These are phyloP conservation scores for Coemansia aciculifera DNA, from an alignment of 192 early-diverging fungal species.

Conservation along the genomic window DNA sequence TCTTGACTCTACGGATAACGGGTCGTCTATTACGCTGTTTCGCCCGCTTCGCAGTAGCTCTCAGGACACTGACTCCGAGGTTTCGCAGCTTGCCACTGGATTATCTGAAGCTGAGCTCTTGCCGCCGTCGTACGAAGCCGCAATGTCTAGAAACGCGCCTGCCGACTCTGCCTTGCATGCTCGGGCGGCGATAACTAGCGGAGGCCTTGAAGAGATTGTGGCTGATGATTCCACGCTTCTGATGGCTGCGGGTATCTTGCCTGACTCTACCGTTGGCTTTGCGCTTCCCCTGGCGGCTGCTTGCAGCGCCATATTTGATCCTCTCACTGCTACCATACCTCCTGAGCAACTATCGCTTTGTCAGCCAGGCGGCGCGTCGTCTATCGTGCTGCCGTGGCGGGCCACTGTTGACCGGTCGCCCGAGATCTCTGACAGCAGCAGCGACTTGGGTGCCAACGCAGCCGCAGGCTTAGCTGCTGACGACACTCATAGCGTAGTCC, in stretches of 20 bases:
- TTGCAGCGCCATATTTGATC: constrained; percentile 1
- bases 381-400: background rate
- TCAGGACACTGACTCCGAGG: background rate
- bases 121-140: constrained; percentile 28
- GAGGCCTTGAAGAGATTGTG: background rate
- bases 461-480: background rate
- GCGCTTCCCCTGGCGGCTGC: constrained; percentile 1
- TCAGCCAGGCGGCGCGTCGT: background rate
- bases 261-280: constrained; percentile 21
- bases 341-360: background rate
- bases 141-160: constrained; percentile 3
- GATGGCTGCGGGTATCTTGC: constrained; percentile 23
- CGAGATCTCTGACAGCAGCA: constrained; percentile 1
- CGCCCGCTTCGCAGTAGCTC: constrained; percentile 5
- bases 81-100: background rate
- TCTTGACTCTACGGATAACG: background rate
- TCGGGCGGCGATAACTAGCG: constrained; percentile 7
- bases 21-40: constrained; percentile 8
- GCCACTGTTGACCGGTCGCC: constrained; percentile 5
- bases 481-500: background rate
- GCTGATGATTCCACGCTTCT: constrained; percentile 10
- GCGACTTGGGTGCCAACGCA: constrained; percentile 1
- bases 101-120: background rate
- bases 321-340: background rate
- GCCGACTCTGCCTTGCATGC: background rate